A percentile compares a stretch with the other conserved stretches of the same genome.
Conservation (phyloP, 2,329 filamentous ascomycete species). For the Trichocomaceae sp. region DNA sequence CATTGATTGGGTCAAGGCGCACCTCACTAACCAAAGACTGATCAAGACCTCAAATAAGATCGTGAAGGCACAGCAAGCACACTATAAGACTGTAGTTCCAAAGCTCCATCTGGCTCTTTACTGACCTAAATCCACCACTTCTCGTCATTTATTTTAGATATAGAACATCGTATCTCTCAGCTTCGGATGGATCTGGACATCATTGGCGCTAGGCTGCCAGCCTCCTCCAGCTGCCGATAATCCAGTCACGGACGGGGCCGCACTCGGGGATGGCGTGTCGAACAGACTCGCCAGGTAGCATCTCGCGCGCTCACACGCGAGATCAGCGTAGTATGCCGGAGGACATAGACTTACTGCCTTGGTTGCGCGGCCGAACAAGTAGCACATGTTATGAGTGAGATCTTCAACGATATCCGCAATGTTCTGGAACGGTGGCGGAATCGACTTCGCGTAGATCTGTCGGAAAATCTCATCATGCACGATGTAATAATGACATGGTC, state of each 20-base stretch:
- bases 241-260: slow-evolving; percentile 18
- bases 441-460: slow-evolving; percentile 11
- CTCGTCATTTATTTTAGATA: too few species aligned
- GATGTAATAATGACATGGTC: slow-evolving; percentile 79
- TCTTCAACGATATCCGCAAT: slow-evolving; percentile 63
- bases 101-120: too few species aligned
- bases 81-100: too few species aligned
- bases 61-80: too few species aligned
- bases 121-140: too few species aligned
- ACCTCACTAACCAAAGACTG: too few species aligned
- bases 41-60: too few species aligned
- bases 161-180: slow-evolving; percentile 16
- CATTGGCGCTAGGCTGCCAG: slow-evolving; percentile 11
- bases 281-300: slow-evolving; percentile 52
- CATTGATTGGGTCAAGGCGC: too few species aligned
- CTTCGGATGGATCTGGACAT: slow-evolving; percentile 13
- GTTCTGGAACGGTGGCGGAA: slow-evolving; percentile 20
- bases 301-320: slow-evolving; percentile 70
- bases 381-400: slow-evolving; percentile 72
- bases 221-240: slow-evolving; percentile 15
- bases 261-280: slow-evolving; percentile 33
- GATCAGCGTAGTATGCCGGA: slow-evolving; percentile 83
- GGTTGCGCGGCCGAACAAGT: slow-evolving; percentile 75
- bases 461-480: slow-evolving; percentile 62
- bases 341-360: slow-evolving; percentile 82